Conservation (phyloP, 129 eudicot genomes). For the Erigeron canadensis region DNA sequence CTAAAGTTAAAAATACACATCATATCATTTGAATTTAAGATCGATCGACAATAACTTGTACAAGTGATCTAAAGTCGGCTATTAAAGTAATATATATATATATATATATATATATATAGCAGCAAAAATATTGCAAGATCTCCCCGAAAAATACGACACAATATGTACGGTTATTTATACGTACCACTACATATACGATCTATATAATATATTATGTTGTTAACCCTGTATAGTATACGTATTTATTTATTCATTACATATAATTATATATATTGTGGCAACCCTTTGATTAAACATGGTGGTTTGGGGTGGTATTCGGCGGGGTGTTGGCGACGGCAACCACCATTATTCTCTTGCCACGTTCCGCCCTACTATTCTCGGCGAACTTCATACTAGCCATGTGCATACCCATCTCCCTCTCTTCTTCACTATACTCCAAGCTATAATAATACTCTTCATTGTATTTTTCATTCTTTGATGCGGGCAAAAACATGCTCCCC, state of each 20-base stretch:
- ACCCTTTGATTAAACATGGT: conserved; percentile 23
- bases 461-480: conserved; percentile 35
- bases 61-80: no score
- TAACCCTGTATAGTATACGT: not conserved
- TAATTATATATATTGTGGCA: not conserved
- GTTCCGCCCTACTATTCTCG: conserved; percentile 49
- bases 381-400: conserved; percentile 50
- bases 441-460: conserved; percentile 52
- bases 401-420: conserved; percentile 46
- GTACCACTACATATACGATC: not conserved
- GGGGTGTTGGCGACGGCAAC: conserved; percentile 17
- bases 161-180: conserved; percentile 18
- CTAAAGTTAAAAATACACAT: no score
- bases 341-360: conserved; percentile 34
- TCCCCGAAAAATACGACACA: no score
- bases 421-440: conserved; percentile 52
- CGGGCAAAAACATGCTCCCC: conserved; percentile 66
- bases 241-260: conserved; percentile 13
- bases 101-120: no score
- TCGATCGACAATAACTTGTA: no score
- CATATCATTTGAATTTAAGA: no score
- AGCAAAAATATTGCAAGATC: no score
- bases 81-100: no score
- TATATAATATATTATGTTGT: not conserved
- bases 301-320: conserved; percentile 30